Conservation (phyloP, 306 rosid species). For the Gillenia trifoliata region DNA sequence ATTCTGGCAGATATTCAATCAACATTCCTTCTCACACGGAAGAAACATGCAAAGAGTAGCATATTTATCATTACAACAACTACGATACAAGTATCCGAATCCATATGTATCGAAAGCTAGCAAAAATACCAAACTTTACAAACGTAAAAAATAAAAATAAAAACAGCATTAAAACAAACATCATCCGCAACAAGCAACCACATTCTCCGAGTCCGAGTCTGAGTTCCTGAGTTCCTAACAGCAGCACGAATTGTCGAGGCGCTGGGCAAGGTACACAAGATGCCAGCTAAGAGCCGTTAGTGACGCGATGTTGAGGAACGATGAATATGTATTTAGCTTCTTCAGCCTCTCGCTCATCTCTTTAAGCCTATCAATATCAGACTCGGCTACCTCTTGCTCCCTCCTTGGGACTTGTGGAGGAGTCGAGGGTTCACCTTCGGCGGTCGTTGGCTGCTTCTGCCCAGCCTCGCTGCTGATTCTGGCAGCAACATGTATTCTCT, state of each 20-base stretch:
- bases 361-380: conserved; percentile 21
- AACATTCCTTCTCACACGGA: too few relatives aligned
- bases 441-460: conserved; percentile 2
- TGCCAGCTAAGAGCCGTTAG: conserved; percentile 73
- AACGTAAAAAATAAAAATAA: not conserved
- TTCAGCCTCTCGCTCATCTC: conserved; percentile 44
- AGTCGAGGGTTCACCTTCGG: not conserved
- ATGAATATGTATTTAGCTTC: conserved; percentile 57
- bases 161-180: not conserved
- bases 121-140: not conserved
- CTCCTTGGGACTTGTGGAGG: not conserved
- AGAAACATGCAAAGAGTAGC: too few relatives aligned
- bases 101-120: not conserved
- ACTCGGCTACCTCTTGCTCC: conserved; percentile 27
- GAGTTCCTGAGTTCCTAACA: not conserved
- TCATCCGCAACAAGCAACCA: not conserved
- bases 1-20: too few relatives aligned
- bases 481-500: conserved; percentile 25
- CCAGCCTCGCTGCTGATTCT: not conserved
- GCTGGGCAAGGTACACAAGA: conserved; percentile 52
- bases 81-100: not conserved
- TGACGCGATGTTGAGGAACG: conserved; percentile 46
- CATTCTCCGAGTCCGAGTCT: too few relatives aligned
- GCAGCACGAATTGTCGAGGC: conserved; percentile 2
- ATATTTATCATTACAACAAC: too few relatives aligned